Evolutionary conservation across 305 asterid species (phyloP), one percentile per base, ranked within the genome.

Genomic region (Fraxinus paxiana): DNA sequence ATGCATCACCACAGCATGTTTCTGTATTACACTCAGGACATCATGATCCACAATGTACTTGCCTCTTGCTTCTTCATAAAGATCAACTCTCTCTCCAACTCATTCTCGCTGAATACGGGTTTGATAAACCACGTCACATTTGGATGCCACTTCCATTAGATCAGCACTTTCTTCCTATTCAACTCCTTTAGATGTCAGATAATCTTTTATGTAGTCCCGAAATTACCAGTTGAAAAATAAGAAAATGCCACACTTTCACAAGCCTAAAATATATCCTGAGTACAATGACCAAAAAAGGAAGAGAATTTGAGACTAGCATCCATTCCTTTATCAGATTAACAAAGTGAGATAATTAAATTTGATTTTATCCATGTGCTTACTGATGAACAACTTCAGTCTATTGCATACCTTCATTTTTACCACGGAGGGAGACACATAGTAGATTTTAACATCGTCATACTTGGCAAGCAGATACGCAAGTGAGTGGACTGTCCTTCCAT

Each of bases 401-500:
- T 65, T 61, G 12, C 69, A 2, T 88, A 93, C 97, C 97, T 95
- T 95, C 98, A 93, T 93, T 89, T 91, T 93, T 6, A 93, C 98
- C 37, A 90, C 91, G 75, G 90, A 93, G 7, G 98, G 99, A 17
- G 99, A 93, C 81, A 93, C 97, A 10, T 92, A 87, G 90, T 92
- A 92, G 86, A 95, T 85, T 80, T 95, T 91, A 80, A 95, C 98
- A 83, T 90, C 93, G 34, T 87, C 76, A 86, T 89, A 93, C 87
- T 86, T 87, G 26, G 97, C 89, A 3, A 93, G 98, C 86, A 95
- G 87, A 88, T 95, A 87, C 48, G 99, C 96, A 79, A 95, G 98
- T 13, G 99, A 95, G 6, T 97, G 92, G n/a, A 95, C 98, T 13
- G 99, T 93, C 83, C 98, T 90, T 63, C 99, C 97, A 77, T 91